These are phyloP conservation scores for Sporopachydermia quercuum DNA, from an alignment of 805 yeast species.

Conservation along the genomic window DNA sequence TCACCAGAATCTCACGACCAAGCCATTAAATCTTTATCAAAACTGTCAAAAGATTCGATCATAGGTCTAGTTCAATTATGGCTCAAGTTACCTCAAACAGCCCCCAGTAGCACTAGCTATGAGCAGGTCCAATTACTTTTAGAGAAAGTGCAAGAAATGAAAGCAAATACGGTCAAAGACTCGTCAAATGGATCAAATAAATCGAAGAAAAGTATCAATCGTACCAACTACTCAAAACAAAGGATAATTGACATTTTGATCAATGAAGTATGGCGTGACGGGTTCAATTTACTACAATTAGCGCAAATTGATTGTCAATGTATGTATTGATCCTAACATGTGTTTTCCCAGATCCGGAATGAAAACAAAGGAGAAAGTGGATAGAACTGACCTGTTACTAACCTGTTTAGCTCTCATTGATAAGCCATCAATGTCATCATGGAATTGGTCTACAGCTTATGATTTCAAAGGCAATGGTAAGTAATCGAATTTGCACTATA, in stretches of 20 bases:
- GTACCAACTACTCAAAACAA: conserved; percentile 13
- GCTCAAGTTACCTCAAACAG: background rate
- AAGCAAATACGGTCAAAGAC: conserved; percentile 1
- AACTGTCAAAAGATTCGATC: background rate
- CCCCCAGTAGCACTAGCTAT: too few species aligned
- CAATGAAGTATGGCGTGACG: conserved; percentile 36
- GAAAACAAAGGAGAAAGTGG: conserved; percentile 25
- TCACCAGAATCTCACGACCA: background rate
- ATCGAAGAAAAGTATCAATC: conserved; percentile 2
- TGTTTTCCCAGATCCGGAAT: conserved; percentile 2
- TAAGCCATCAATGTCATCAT: conserved; percentile 12
- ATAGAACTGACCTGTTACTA: conserved; percentile 33
- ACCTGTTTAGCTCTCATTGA: background rate
- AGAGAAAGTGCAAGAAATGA: background rate
- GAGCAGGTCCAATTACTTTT: background rate
- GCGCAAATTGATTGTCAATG: conserved; percentile 59
- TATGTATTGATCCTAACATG: conserved; percentile 5
- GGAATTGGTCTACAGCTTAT: conserved; percentile 21
- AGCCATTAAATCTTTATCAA: background rate
- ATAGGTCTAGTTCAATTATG: background rate
- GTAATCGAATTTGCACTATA: background rate
- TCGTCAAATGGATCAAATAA: background rate
- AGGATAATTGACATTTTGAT: conserved; percentile 30
- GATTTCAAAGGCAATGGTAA: conserved; percentile 12
- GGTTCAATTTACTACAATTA: conserved; percentile 47